Base-by-base conservation (phyloP, 805 yeast genomes). In the Saccharomycopsis sp. region DNA sequence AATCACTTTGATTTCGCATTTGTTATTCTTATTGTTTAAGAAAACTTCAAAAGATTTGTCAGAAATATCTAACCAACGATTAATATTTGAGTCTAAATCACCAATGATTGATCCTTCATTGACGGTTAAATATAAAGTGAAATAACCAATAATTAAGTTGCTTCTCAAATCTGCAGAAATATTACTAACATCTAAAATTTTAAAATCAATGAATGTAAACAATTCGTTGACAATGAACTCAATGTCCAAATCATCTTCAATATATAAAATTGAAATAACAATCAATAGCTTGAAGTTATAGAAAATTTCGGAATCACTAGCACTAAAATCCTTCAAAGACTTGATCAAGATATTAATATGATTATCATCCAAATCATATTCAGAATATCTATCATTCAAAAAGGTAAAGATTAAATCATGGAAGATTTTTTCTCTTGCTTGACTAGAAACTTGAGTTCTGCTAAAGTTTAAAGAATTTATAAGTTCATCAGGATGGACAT, bases 221-320 rank as follows among this genome's bases (percentile, higher is more conserved):
- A 23, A 10, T 23, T 23, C 26, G 10, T 23, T 28, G 5, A 9
- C 15, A 8, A 28, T 28, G 10, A n/a, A 28, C 13, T 28, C 31
- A 5, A n/a, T 9, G 10, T 6, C 8, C 5, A 28, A 5, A 8
- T 23, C 26, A 23, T 44, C 41, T 21, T 40, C 41, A 15, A 40
- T 21, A 23, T 21, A 20, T 13, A 21, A 5, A 9, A 44, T 25
- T 17, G 35, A 20, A n/a, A 44, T 19, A 5, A 26, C 41, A 9
- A 44, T 27, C 34, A 44, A 41, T n/a, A 36, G 6, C 31, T 44
- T 44, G 30, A 40, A 40, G 8, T 28, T 25, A 29, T 20, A 40
- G n/a, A 33, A 37, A 2, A 23, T 15, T 30, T 44, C 48, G 13
- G 9, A 28, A 4, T 41, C 48, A 18, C 38, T 20, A 12, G 31